A percentile compares a stretch with the other conserved stretches of the same genome.
These are phyloP conservation scores for Arabis hirsuta DNA, from an alignment of 345 rosid genomes.

Conservation along the genomic window DNA sequence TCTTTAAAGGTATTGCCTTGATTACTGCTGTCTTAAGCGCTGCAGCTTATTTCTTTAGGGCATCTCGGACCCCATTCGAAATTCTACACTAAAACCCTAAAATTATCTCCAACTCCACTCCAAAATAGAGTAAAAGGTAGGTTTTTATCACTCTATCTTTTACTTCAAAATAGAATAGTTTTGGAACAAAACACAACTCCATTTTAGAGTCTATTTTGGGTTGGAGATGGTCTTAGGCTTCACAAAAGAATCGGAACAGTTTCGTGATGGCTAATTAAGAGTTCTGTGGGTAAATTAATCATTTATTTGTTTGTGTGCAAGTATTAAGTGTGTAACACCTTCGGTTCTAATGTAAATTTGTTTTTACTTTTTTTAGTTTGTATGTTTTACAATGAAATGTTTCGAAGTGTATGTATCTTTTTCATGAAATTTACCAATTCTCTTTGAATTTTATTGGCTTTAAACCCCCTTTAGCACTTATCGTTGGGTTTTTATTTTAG, in stretches of 20 bases:
- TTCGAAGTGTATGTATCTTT: neutral
- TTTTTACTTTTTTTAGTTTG: neutral
- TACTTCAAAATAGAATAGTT: too few species aligned
- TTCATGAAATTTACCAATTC: neutral
- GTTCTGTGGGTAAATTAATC: neutral
- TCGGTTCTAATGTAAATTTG: conserved; percentile 6
- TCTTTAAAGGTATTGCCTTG: conserved; percentile 36
- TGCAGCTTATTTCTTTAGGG: conserved; percentile 32
- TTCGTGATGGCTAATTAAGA: neutral
- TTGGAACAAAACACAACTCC: too few species aligned
- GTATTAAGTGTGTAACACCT: neutral
- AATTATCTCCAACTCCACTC: too few species aligned
- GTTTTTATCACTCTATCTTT: too few species aligned
- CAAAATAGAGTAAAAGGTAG: too few species aligned
- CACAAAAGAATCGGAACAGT: conserved; percentile 35
- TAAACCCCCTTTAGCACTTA: too few species aligned
- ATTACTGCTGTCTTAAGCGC: conserved; percentile 30
- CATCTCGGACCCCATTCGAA: too few species aligned
- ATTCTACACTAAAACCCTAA: too few species aligned
- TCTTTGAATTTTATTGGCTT: too few species aligned
- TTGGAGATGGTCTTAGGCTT: neutral
- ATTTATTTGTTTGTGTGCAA: conserved; percentile 7
- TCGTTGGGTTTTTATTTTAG: too few species aligned
- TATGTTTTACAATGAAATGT: conserved; percentile 5
- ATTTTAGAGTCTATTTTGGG: too few species aligned